Base-by-base conservation (phyloP, 2,329 filamentous ascomycete species). In the Ilyonectria robusta region DNA sequence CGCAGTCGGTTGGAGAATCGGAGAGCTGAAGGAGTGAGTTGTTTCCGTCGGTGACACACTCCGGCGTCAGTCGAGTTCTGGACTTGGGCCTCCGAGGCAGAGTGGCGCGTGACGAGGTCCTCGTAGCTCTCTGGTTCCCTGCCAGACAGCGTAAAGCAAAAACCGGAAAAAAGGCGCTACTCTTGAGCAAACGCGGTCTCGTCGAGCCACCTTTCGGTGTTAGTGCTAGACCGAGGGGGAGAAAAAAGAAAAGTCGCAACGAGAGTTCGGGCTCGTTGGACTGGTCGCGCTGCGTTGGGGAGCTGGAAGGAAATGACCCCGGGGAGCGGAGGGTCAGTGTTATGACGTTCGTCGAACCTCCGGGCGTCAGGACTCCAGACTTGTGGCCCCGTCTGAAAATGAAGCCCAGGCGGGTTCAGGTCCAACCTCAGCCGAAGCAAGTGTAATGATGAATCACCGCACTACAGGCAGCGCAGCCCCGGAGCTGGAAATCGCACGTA, bases 401-500 rank as follows among this genome's bases (percentile, higher is more conserved):
- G 51, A 64, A 64, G 56, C 35, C 62, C 56, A 58, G 40, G 46
- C 47, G 19, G 37, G 29, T 50, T 47, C 59, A 65, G 35, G 50
- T 56, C 17, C 29, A 31, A 72, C 68, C 62, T 67, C 72, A 74
- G 72, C 69, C 72, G 71, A 71, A 67, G 62, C 68, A 63, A 69
- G 61, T 59, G 69, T 53, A 51, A 70, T 48, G 59, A 56, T 65
- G 57, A 65, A 61, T 65, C 42, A 61, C 57, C 57, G 56, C 64
- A 62, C 60, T 56, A 51, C 29, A 51, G 47, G 47, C 47, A 51
- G 47, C 47, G 48, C 29, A 51, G 26, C 48, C 48, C 48, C 29
- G 29, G 53, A 33, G 56, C 64, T 58, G 66, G 68, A 74, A 71
- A 75, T 75, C 67, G 65, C 70, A 74, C 62, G 65, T 72, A 66